Evolutionary conservation across 495 filamentous ascomycete species (phyloP), one percentile per base, ranked within the genome.

Genomic region (Penicilliopsis zonata): DNA sequence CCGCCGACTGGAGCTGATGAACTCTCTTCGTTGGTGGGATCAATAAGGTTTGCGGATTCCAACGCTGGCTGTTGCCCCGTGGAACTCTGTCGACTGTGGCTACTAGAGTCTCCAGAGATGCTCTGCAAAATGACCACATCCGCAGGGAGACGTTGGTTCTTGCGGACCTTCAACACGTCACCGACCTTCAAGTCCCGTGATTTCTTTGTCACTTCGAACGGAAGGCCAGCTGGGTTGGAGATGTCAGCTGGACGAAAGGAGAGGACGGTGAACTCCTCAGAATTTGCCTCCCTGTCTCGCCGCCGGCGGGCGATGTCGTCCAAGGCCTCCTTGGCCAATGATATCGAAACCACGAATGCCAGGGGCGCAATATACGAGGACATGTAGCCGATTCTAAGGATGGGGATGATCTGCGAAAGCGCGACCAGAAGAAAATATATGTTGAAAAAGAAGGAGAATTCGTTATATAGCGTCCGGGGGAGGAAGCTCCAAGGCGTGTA

Each of bases 361-460:
- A 99, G 57, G 9, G 92, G 92, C 10, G 81, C 87, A 48, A 95
- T 78, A 44, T 96, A 99, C 2, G 90, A 94, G 9, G 82, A 85
- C 38, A 96, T 71, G 50, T 93, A 95, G 27, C 92, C 92, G 45
- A 99, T 94, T 19, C 84, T 72, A 24, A 99, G 55, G 5, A 82
- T 67, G 10, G 86, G 86, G 35, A 99, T 82, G 23, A 82, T 78
- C 57, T 99, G 92, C 9, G 86, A 94, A 25, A 95, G 57, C 5
- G 92, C 92, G 3, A 99, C 92, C 4, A 96, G 69, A 5, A 99
- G 69, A 53, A 96, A 99, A 47, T 99, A 99, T 48, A 95, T 78
- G 65, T 99, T 99, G 69, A 96, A 94, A 59, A 99, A 99, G 61
- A 96, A 96, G 28, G 86, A 94, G 49, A 99, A 99, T 44, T 99